Conservation (phyloP, 345 rosid genomes). For the Ceriops tagal region DNA sequence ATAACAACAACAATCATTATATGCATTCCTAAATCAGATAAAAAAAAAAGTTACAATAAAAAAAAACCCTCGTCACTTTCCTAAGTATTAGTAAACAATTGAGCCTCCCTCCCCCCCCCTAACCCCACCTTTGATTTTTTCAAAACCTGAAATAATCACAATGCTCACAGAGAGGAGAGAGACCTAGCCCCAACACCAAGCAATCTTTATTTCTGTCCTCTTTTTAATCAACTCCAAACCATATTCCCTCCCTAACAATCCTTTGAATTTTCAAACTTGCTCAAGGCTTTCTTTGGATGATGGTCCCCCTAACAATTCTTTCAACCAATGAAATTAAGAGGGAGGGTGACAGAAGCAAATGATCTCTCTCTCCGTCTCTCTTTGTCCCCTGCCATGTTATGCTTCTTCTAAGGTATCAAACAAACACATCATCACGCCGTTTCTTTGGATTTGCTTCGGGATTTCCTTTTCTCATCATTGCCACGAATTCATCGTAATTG, state of each 20-base stretch:
- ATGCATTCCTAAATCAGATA: slow-evolving; percentile 10
- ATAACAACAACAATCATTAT: not conserved
- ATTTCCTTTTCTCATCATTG: slow-evolving; percentile 98
- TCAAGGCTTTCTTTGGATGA: too few species aligned
- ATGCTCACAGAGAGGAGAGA: not conserved
- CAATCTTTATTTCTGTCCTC: too few species aligned
- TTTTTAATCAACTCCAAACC: too few species aligned
- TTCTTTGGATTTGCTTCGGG: slow-evolving; percentile 78
- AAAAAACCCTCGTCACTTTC: not conserved
- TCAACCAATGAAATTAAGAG: too few species aligned
- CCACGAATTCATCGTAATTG: slow-evolving; percentile 91
- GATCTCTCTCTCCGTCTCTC: not conserved
- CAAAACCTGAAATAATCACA: not conserved
- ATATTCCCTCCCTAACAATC: too few species aligned
- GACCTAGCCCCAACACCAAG: slow-evolving; percentile 1
- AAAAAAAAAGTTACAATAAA: not conserved
- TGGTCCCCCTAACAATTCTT: too few species aligned
- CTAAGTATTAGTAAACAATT: not conserved
- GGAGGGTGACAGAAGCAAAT: not conserved
- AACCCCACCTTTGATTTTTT: not conserved
- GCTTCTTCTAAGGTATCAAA: not conserved
- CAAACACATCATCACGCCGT: slow-evolving; percentile 53
- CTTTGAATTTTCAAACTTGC: too few species aligned
- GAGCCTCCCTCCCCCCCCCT: not conserved
- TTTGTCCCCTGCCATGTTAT: not conserved